These are phyloP conservation scores for Phallus indusiatus DNA, from an alignment of 768 basidiomycete genomes.

Conservation along the genomic window DNA sequence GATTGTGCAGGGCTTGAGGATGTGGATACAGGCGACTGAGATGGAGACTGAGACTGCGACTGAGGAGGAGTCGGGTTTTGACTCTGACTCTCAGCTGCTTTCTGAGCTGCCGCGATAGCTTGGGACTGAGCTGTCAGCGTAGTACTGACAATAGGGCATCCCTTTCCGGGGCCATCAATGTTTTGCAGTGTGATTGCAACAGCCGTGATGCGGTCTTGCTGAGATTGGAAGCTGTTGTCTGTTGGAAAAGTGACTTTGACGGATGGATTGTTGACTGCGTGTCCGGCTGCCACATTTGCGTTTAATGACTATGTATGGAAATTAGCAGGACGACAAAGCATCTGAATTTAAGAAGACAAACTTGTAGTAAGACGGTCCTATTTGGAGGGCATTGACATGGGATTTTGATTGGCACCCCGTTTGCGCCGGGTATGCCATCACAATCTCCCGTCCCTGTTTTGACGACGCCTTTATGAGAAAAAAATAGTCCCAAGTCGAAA, in stretches of 20 bases:
- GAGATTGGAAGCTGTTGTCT: conserved; percentile 13
- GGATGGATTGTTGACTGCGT: conserved; percentile 18
- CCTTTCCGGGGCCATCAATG: conserved; percentile 18
- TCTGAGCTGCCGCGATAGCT: conserved; percentile 2
- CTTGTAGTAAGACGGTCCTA: conserved; percentile 8
- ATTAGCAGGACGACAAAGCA: neutral
- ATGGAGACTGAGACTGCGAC: no score
- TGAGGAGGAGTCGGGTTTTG: neutral
- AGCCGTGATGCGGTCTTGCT: conserved; percentile 17
- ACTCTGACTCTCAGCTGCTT: neutral
- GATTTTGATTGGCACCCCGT: conserved; percentile 24
- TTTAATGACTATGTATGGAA: conserved; percentile 17
- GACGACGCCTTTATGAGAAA: neutral
- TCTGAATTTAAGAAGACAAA: neutral
- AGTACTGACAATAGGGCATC: conserved; percentile 18
- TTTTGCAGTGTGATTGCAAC: conserved; percentile 21
- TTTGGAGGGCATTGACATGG: conserved; percentile 28
- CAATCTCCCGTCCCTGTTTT: conserved; percentile 52
- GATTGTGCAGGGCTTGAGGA: no score
- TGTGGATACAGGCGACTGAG: no score
- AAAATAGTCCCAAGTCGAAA: neutral
- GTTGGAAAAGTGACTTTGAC: conserved; percentile 20
- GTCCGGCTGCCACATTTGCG: conserved; percentile 19
- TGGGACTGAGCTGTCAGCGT: conserved; percentile 13
- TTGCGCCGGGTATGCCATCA: conserved; percentile 36